A percentile compares a stretch with the other conserved stretches of the same genome.
These are phyloP conservation scores for Alternaria brassicae DNA, from an alignment of 2,329 filamentous ascomycete species.

Conservation along the genomic window DNA sequence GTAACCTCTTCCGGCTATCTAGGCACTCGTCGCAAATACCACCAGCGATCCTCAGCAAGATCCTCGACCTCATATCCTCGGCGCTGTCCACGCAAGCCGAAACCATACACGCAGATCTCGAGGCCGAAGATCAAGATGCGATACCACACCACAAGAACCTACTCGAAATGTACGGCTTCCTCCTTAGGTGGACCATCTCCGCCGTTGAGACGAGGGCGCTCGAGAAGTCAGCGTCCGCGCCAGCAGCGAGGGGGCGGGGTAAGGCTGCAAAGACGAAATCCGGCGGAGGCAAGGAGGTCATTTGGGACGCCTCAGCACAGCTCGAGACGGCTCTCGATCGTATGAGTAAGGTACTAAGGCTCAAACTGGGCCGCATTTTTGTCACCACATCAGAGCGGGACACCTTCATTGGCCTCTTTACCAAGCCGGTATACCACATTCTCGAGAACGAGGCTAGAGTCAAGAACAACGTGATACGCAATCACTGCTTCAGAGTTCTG, in stretches of 20 bases:
- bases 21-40: constrained; percentile 85
- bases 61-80: constrained; percentile 88
- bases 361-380: constrained; percentile 92
- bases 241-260: constrained; percentile 74
- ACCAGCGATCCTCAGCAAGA: constrained; percentile 83
- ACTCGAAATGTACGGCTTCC: constrained; percentile 91
- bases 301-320: constrained; percentile 89
- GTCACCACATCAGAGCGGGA: constrained; percentile 95
- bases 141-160: constrained; percentile 87
- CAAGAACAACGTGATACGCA: constrained; percentile 86
- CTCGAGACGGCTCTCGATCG: constrained; percentile 87
- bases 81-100: constrained; percentile 87
- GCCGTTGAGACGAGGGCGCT: constrained; percentile 93
- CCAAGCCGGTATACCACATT: constrained; percentile 89
- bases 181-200: constrained; percentile 93
- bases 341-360: constrained; percentile 94
- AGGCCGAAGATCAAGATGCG: constrained; percentile 82
- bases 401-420: constrained; percentile 91
- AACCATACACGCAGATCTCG: constrained; percentile 81
- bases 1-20: constrained; percentile 69
- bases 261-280: constrained; percentile 76
- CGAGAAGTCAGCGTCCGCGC: constrained; percentile 80
- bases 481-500: constrained; percentile 96
- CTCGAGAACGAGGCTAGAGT: constrained; percentile 92
- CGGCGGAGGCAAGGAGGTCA: constrained; percentile 68